These are phyloP conservation scores for Trichosporon ovoides DNA, from an alignment of 1,284 basidiomycete genomes.

Conservation along the genomic window DNA sequence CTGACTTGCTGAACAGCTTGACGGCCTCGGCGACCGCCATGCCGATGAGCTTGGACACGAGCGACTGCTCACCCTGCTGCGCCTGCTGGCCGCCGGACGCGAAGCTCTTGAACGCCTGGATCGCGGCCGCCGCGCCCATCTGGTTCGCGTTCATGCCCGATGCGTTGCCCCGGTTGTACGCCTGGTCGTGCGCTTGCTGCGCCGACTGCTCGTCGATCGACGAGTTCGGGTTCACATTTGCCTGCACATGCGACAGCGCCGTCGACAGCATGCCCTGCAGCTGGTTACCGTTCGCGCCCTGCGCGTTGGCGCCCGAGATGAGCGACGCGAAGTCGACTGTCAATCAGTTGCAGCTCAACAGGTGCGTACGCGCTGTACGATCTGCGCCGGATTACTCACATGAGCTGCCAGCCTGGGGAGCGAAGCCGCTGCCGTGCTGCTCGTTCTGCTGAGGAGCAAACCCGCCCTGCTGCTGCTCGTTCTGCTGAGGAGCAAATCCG, in stretches of 20 bases:
- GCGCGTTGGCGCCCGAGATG: conserved; percentile 40
- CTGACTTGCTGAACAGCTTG: conserved; percentile 62
- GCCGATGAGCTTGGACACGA: conserved; percentile 60
- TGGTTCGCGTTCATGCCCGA: conserved; percentile 55
- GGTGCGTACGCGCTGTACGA: no score
- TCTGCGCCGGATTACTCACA: conserved; percentile 15
- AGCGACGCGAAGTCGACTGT: conserved; percentile 39
- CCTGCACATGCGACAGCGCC: conserved; percentile 42
- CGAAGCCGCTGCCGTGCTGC: conserved; percentile 8
- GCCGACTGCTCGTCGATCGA: conserved; percentile 59
- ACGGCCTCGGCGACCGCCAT: conserved; percentile 69
- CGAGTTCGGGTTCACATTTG: conserved; percentile 9
- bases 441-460: conserved; percentile 9
- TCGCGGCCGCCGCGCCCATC: conserved; percentile 65
- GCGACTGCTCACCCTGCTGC: conserved; percentile 46
- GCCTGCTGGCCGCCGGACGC: conserved; percentile 47
- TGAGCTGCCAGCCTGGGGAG: background rate
- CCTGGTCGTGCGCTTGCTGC: conserved; percentile 55
- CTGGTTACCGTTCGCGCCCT: conserved; percentile 40
- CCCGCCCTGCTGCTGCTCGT: conserved; percentile 16
- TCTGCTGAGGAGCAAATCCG: conserved; percentile 9
- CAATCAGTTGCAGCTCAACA: conserved; percentile 1
- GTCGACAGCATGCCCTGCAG: conserved; percentile 35
- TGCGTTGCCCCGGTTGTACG: conserved; percentile 53
- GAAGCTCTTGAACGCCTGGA: conserved; percentile 60